phyloP scores from a whole-genome alignment of 495 filamentous ascomycete genomes.

The Penicillium paxilli region DNA sequence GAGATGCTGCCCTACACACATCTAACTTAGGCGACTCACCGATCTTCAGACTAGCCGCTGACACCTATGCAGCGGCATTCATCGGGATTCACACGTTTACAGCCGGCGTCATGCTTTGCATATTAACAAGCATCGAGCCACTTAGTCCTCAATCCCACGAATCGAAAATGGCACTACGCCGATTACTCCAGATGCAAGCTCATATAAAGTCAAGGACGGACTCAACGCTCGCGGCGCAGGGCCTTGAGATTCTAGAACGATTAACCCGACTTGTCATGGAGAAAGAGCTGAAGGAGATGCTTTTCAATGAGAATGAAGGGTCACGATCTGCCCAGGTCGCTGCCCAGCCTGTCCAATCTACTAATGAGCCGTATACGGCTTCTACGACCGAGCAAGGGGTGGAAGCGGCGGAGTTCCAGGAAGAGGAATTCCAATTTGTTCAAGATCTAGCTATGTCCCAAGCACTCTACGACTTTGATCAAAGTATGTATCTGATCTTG shows the following conservation, averaged over 20 bases:
- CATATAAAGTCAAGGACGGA: constrained; percentile 15
- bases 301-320: not conserved
- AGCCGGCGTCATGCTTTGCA: constrained; percentile 24
- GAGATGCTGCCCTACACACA: constrained; percentile 27
- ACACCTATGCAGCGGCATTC: constrained; percentile 32
- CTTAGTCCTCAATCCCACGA: constrained; percentile 13
- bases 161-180: constrained; percentile 21
- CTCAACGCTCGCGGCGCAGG: constrained; percentile 23
- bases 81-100: constrained; percentile 34
- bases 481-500: not conserved
- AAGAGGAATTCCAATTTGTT: constrained; percentile 3
- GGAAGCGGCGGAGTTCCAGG: not conserved
- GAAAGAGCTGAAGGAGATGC: constrained; percentile 29
- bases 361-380: not conserved
- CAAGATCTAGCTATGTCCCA: constrained; percentile 12
- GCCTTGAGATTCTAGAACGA: constrained; percentile 25
- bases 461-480: constrained; percentile 11
- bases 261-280: constrained; percentile 27
- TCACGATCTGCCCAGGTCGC: not conserved
- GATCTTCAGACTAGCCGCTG: constrained; percentile 20
- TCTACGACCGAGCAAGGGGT: not conserved
- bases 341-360: not conserved
- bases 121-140: constrained; percentile 28
- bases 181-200: constrained; percentile 21
- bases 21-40: constrained; percentile 10